Conservation (phyloP, 495 filamentous ascomycete genomes). For the Hyaloscypha bicolor region DNA sequence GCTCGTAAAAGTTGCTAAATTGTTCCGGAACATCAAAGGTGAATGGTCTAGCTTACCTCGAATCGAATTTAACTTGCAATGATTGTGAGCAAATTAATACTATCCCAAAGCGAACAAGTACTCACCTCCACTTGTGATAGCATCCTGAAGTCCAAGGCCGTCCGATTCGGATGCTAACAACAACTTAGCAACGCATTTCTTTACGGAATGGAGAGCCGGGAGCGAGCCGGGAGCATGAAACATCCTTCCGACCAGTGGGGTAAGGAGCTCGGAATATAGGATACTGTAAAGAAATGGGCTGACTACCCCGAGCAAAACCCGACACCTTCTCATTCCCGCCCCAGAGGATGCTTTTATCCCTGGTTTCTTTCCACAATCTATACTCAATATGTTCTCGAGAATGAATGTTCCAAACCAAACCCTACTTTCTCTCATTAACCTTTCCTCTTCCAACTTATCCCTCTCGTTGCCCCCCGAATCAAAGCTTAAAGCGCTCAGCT, state of each 20-base stretch:
- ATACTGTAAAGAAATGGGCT: too few relatives aligned
- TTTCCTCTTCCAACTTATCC: conserved; percentile 34
- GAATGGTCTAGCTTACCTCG: conserved; percentile 32
- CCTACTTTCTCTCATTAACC: conserved; percentile 43
- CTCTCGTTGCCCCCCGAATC: conserved; percentile 21
- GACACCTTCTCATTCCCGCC: conserved; percentile 44
- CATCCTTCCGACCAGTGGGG: too few relatives aligned
- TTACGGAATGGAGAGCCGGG: too few relatives aligned
- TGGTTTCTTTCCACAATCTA: conserved; percentile 53
- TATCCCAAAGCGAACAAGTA: conserved; percentile 3
- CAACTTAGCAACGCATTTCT: too few relatives aligned
- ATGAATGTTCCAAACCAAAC: conserved; percentile 52
- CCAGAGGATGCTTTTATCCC: conserved; percentile 40
- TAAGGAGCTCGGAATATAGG: too few relatives aligned
- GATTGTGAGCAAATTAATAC: background rate
- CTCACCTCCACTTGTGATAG: conserved; percentile 54
- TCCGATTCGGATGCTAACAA: conserved; percentile 40
- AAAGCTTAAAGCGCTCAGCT: conserved; percentile 37
- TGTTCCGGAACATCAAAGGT: background rate
- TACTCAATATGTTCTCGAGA: conserved; percentile 52
- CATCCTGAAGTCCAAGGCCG: conserved; percentile 49
- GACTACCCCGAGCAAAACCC: conserved; percentile 40
- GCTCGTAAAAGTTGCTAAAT: too few relatives aligned
- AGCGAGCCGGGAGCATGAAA: too few relatives aligned
- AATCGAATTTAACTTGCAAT: conserved; percentile 43